Evolutionary conservation across 164 flowering plant genomes (phyloP).

Genomic region (Nymphaea colorata): DNA sequence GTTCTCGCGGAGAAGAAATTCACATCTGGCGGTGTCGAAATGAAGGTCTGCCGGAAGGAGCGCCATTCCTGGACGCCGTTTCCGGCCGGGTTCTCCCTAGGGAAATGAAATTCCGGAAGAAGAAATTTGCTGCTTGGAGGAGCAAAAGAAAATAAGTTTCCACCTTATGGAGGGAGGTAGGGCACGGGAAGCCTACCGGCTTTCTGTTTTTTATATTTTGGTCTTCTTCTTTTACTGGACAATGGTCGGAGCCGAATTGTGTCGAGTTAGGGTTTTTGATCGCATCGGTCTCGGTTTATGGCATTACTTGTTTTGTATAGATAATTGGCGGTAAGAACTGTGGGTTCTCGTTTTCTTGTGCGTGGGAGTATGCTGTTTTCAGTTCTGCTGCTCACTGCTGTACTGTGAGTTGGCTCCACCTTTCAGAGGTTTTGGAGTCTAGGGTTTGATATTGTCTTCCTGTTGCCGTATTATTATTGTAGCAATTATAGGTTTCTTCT

Average conservation of each 20-base stretch:
- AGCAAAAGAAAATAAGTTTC: background rate
- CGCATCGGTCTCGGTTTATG: background rate
- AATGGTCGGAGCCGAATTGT: background rate
- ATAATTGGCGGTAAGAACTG: too few relatives aligned
- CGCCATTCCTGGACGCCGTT: too few relatives aligned
- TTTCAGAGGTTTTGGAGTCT: too few relatives aligned
- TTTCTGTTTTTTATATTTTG: background rate
- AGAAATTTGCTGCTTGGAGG: background rate
- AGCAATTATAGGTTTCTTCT: too few relatives aligned
- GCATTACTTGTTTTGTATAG: background rate
- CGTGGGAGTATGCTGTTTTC: too few relatives aligned
- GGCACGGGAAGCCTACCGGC: background rate
- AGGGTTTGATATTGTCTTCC: too few relatives aligned
- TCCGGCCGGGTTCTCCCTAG: background rate
- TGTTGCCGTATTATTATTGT: too few relatives aligned
- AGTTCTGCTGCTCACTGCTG: too few relatives aligned
- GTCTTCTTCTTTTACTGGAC: background rate
- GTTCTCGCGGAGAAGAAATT: background rate
- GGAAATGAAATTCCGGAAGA: background rate
- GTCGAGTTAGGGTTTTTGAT: background rate
- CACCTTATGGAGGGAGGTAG: background rate
- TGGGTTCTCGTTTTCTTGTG: too few relatives aligned
- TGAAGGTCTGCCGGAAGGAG: background rate
- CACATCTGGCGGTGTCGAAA: background rate
- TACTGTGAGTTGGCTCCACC: too few relatives aligned